Evolutionary conservation across 2,329 filamentous ascomycete species (phyloP).

Genomic region (Penicillium sp.): DNA sequence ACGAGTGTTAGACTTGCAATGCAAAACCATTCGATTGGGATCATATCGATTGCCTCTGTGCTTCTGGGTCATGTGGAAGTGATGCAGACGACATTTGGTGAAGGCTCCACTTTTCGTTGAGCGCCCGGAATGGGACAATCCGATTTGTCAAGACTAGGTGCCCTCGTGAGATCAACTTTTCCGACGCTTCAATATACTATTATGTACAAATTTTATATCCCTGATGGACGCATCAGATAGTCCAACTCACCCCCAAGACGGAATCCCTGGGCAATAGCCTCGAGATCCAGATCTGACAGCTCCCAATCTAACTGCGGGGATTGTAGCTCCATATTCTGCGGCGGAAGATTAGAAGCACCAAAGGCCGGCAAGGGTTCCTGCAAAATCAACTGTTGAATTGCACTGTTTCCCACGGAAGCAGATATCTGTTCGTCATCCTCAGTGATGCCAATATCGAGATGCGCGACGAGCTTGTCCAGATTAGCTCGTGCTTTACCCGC

Average conservation of each 20-base stretch:
- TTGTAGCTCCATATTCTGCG: constrained; percentile 5
- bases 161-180: too few species aligned
- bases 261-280: constrained; percentile 29
- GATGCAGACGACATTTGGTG: neutral
- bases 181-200: too few species aligned
- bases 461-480: constrained; percentile 18
- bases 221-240: constrained; percentile 21
- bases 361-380: neutral
- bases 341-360: neutral
- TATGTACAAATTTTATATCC: too few species aligned
- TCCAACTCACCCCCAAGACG: constrained; percentile 23
- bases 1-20: constrained; percentile 7
- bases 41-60: too few species aligned
- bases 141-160: neutral
- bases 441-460: constrained; percentile 15
- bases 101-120: neutral
- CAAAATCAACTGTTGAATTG: neutral
- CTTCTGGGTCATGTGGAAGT: too few species aligned
- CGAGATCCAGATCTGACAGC: constrained; percentile 26
- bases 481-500: constrained; percentile 25
- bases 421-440: neutral
- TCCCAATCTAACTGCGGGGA: constrained; percentile 18
- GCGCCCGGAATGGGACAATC: neutral
- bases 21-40: neutral
- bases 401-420: neutral